phyloP scores from a whole-genome alignment of 1,284 basidiomycete species.

The Lignosus rhinocerotis region DNA sequence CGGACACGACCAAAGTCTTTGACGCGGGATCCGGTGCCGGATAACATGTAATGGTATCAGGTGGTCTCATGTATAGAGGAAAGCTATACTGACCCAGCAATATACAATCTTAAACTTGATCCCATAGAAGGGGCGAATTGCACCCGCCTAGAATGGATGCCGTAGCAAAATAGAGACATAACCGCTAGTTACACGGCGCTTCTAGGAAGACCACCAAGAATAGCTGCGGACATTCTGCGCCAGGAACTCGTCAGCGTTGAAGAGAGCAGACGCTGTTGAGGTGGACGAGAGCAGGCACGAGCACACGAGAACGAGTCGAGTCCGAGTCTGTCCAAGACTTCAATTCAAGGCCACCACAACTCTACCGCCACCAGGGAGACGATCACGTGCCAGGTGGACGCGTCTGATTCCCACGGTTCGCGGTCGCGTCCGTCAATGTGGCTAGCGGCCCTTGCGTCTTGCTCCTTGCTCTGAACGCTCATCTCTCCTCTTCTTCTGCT shows the following conservation, averaged over 20 bases:
- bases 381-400: conserved; percentile 18
- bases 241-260: not conserved
- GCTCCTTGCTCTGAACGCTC: conserved; percentile 1
- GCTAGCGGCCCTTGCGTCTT: not conserved
- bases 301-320: not conserved
- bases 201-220: not conserved
- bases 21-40: too few relatives aligned
- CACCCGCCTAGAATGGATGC: too few relatives aligned
- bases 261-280: not conserved
- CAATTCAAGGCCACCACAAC: not conserved
- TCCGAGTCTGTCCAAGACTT: not conserved
- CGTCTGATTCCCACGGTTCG: conserved; percentile 24
- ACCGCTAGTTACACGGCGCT: not conserved
- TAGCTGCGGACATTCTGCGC: not conserved
- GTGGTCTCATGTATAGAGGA: too few relatives aligned
- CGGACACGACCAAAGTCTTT: too few relatives aligned
- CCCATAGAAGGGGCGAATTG: too few relatives aligned
- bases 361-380: conserved; percentile 2
- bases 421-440: conserved; percentile 15
- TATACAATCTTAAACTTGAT: too few relatives aligned
- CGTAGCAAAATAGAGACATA: not conserved
- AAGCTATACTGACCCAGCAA: too few relatives aligned
- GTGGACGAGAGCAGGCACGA: conserved; percentile 2
- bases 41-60: too few relatives aligned
- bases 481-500: not conserved